Evolutionary conservation across 495 filamentous ascomycete species (phyloP).

Genomic region (Xylaria castorea): DNA sequence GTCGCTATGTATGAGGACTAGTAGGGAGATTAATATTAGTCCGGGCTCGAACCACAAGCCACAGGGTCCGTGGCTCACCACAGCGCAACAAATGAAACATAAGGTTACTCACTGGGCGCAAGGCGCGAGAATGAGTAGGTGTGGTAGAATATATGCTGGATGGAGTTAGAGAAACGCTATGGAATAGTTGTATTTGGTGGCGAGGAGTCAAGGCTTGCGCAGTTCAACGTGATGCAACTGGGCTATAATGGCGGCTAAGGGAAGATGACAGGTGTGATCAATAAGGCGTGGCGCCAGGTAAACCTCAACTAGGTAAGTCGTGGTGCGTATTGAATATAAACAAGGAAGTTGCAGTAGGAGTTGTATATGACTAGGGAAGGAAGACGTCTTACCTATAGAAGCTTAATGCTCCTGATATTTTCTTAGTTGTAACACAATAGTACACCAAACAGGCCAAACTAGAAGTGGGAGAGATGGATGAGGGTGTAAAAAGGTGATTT

Average conservation of each 20-base stretch:
- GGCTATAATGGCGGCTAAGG: neutral
- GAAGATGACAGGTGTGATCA: neutral
- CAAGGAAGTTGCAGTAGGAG: neutral
- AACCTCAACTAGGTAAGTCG: neutral
- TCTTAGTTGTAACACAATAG: neutral
- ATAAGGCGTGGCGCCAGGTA: neutral
- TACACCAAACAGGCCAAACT: neutral
- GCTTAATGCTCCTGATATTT: neutral
- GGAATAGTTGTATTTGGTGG: neutral
- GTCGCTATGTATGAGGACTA: neutral
- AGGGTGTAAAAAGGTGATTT: neutral
- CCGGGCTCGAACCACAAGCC: neutral
- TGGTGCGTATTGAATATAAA: neutral
- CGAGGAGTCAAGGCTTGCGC: neutral
- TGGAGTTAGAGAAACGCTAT: neutral
- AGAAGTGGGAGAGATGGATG: neutral
- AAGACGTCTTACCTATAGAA: neutral
- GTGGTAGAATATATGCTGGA: neutral
- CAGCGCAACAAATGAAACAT: neutral
- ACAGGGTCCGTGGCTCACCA: neutral
- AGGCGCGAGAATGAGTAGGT: neutral
- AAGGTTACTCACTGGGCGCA: neutral
- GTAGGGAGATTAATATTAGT: neutral
- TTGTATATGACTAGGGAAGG: neutral
- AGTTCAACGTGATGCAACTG: neutral